Evolutionary conservation across 192 early-diverging fungal species (phyloP).

Genomic region (Mortierella alpina): DNA sequence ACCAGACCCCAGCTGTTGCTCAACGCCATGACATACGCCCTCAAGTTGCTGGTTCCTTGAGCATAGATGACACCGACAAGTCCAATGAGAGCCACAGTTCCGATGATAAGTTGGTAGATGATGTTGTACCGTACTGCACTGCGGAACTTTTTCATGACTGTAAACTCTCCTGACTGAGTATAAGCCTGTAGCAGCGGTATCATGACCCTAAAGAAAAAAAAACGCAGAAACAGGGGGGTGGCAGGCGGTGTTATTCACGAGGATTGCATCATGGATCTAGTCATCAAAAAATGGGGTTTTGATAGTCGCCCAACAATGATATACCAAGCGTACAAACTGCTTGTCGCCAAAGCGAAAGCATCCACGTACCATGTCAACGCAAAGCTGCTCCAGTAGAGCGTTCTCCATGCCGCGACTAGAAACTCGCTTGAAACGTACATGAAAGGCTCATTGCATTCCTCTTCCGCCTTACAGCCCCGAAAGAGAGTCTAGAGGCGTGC

Average conservation of each 20-base stretch:
- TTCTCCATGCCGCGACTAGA: constrained; percentile 82
- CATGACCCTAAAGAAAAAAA: constrained; percentile 60
- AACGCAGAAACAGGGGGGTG: neutral
- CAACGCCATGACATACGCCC: constrained; percentile 89
- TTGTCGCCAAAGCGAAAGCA: neutral
- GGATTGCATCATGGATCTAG: no score
- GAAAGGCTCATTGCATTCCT: constrained; percentile 77
- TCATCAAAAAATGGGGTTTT: no score
- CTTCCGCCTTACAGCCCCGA: constrained; percentile 67
- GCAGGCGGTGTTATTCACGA: neutral
- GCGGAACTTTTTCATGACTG: constrained; percentile 71
- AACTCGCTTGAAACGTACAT: constrained; percentile 79
- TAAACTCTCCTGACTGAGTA: constrained; percentile 89
- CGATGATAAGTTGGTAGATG: constrained; percentile 81
- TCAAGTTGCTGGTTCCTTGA: constrained; percentile 68
- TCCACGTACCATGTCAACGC: constrained; percentile 79
- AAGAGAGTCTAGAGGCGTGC: constrained; percentile 68
- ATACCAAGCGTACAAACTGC: no score
- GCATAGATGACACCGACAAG: constrained; percentile 73
- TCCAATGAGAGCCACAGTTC: constrained; percentile 73
- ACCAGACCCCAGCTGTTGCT: constrained; percentile 96
- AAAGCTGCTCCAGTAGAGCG: constrained; percentile 93
- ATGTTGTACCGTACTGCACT: constrained; percentile 85
- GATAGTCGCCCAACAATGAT: no score
- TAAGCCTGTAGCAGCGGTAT: constrained; percentile 89